Conservation (phyloP, 2,329 filamentous ascomycete genomes). For the Rhexocercosporidium sp. region DNA sequence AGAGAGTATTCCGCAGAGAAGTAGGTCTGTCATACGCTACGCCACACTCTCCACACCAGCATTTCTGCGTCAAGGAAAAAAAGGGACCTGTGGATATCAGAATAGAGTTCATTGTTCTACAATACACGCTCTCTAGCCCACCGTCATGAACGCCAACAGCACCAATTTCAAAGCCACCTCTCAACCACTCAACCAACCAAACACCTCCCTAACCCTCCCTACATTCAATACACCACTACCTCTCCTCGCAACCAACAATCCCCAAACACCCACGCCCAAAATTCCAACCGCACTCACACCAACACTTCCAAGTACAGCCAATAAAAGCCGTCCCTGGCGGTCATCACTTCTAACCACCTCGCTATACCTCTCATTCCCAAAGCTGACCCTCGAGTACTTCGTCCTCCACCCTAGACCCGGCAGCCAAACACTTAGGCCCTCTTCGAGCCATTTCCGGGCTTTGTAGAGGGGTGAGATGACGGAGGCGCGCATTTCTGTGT, state of each 20-base stretch:
- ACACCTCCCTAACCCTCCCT: conserved; percentile 4
- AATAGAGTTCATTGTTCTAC: too few species aligned
- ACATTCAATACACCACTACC: background rate
- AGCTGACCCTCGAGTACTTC: conserved; percentile 90
- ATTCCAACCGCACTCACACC: background rate
- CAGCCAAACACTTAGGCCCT: conserved; percentile 76
- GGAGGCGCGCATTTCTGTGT: conserved; percentile 88
- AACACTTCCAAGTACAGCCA: conserved; percentile 20
- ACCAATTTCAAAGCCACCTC: background rate
- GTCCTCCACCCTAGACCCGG: conserved; percentile 87
- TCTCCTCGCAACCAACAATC: background rate
- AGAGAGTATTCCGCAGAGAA: too few species aligned
- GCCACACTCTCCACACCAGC: too few species aligned
- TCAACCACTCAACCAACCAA: conserved; percentile 11
- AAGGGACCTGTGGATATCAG: too few species aligned
- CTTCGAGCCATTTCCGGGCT: conserved; percentile 84
- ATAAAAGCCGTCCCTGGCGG: conserved; percentile 60
- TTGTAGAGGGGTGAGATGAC: conserved; percentile 81
- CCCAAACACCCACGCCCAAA: conserved; percentile 9
- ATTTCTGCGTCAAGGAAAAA: too few species aligned
- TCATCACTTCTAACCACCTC: conserved; percentile 76
- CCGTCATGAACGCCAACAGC: too few species aligned
- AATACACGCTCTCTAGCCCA: too few species aligned
- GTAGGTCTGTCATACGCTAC: too few species aligned
- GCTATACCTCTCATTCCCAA: conserved; percentile 90